phyloP scores from a whole-genome alignment of 305 asterid species.

The Plantago lanceolata region DNA sequence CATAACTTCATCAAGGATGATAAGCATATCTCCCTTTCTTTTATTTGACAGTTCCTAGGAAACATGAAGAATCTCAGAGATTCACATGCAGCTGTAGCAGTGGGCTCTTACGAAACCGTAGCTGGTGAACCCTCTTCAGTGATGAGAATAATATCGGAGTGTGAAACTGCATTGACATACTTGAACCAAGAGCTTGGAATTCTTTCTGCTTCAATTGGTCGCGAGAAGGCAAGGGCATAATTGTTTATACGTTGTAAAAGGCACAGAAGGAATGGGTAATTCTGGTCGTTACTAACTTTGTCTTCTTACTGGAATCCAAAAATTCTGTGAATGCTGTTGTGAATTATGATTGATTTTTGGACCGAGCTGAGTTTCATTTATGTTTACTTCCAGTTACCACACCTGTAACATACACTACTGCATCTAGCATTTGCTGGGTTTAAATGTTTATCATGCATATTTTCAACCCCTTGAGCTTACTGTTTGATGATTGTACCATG shows the following conservation, averaged over 20 bases:
- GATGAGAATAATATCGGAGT: constrained; percentile 86
- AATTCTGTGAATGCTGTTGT: not conserved
- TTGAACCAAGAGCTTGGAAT: constrained; percentile 84
- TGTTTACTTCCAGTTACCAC: too few relatives aligned
- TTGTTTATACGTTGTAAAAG: constrained; percentile 21
- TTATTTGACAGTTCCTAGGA: constrained; percentile 63
- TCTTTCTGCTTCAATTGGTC: constrained; percentile 92
- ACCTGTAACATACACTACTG: too few relatives aligned
- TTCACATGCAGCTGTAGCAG: constrained; percentile 89
- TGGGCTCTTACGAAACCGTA: constrained; percentile 81
- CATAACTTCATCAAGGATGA: not conserved
- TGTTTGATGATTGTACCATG: too few relatives aligned
- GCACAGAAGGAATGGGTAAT: not conserved
- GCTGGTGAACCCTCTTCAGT: constrained; percentile 89
- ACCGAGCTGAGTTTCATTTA: not conserved
- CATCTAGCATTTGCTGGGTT: too few relatives aligned
- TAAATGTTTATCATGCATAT: too few relatives aligned
- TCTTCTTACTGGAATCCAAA: not conserved
- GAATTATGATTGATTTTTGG: not conserved
- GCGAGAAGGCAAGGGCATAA: constrained; percentile 61
- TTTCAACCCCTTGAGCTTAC: too few relatives aligned
- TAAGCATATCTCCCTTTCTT: not conserved
- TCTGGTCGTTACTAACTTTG: not conserved
- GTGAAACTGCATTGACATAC: constrained; percentile 80
- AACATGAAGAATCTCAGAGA: constrained; percentile 95